phyloP scores from a whole-genome alignment of 2,329 filamentous ascomycete genomes.

The Arthroderma sp. region DNA sequence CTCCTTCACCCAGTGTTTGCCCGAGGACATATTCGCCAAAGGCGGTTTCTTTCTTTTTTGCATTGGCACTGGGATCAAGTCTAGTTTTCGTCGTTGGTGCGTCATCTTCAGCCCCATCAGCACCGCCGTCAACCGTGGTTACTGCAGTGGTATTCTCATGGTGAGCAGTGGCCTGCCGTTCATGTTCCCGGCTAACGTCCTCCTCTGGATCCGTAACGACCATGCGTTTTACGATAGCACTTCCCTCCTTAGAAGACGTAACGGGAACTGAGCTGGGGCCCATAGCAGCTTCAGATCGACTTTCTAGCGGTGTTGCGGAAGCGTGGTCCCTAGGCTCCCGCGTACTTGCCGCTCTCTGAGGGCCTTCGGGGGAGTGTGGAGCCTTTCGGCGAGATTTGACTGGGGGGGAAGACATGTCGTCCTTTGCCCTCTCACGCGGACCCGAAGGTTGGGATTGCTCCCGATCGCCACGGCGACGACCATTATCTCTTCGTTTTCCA shows the following conservation, averaged over 20 bases:
- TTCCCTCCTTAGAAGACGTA: slow-evolving; percentile 58
- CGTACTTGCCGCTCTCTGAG: slow-evolving; percentile 30
- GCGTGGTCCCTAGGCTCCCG: slow-evolving; percentile 27
- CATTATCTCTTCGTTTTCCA: slow-evolving; percentile 28
- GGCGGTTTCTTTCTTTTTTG: slow-evolving; percentile 59
- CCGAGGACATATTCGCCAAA: slow-evolving; percentile 95
- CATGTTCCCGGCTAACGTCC: slow-evolving; percentile 58
- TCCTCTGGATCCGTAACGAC: slow-evolving; percentile 63
- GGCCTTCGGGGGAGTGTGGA: slow-evolving; percentile 34
- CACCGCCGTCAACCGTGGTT: slow-evolving; percentile 33
- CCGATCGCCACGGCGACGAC: slow-evolving; percentile 15
- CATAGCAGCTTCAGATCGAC: slow-evolving; percentile 30
- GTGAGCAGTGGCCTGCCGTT: slow-evolving; percentile 37
- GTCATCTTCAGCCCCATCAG: slow-evolving; percentile 37
- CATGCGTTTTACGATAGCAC: slow-evolving; percentile 64
- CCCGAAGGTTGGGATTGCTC: slow-evolving; percentile 28
- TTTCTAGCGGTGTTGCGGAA: slow-evolving; percentile 20
- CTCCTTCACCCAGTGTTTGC: slow-evolving; percentile 90
- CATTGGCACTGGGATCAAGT: slow-evolving; percentile 43
- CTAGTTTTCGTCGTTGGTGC: slow-evolving; percentile 29
- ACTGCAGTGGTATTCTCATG: slow-evolving; percentile 38
- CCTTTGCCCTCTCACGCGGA: slow-evolving; percentile 31
- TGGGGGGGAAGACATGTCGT: slow-evolving; percentile 21
- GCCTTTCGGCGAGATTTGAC: slow-evolving; percentile 35
- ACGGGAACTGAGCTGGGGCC: slow-evolving; percentile 45